A percentile compares a stretch with the other conserved stretches of the same genome.
These are phyloP conservation scores for Schwanniomyces sp. DNA, from an alignment of 805 yeast species.

Conservation along the genomic window DNA sequence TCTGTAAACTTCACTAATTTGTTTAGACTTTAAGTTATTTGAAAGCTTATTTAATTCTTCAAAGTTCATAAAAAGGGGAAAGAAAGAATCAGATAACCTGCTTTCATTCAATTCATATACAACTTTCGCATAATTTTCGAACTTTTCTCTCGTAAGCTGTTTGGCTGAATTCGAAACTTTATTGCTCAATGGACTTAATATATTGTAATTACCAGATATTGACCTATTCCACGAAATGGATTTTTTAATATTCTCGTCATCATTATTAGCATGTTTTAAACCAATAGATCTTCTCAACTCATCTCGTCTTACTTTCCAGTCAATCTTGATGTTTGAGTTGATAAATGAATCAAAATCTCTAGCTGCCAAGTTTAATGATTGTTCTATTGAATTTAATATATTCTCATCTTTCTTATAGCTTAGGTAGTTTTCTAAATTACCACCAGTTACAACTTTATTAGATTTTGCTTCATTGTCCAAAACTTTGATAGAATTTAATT, in stretches of 20 bases:
- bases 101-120: constrained; percentile 70
- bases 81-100: constrained; percentile 52
- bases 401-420: constrained; percentile 77
- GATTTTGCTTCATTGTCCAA: constrained; percentile 5
- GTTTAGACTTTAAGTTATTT: constrained; percentile 64
- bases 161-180: constrained; percentile 18
- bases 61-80: constrained; percentile 60
- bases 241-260: constrained; percentile 12
- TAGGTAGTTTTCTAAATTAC: constrained; percentile 60
- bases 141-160: constrained; percentile 50
- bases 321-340: constrained; percentile 68
- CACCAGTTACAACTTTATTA: not conserved
- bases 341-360: constrained; percentile 80
- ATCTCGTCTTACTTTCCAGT: constrained; percentile 80
- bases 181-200: constrained; percentile 30
- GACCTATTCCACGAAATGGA: constrained; percentile 37
- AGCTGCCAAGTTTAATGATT: constrained; percentile 68
- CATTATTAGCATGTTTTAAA: constrained; percentile 18
- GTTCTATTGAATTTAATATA: constrained; percentile 79
- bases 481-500: constrained; percentile 37
- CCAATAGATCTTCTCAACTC: constrained; percentile 76
- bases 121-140: constrained; percentile 73
- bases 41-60: constrained; percentile 58
- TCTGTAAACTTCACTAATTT: constrained; percentile 72
- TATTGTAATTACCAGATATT: constrained; percentile 29